Evolutionary conservation across 768 basidiomycete genomes (phyloP).

Genomic region (Tulasnella sp.): DNA sequence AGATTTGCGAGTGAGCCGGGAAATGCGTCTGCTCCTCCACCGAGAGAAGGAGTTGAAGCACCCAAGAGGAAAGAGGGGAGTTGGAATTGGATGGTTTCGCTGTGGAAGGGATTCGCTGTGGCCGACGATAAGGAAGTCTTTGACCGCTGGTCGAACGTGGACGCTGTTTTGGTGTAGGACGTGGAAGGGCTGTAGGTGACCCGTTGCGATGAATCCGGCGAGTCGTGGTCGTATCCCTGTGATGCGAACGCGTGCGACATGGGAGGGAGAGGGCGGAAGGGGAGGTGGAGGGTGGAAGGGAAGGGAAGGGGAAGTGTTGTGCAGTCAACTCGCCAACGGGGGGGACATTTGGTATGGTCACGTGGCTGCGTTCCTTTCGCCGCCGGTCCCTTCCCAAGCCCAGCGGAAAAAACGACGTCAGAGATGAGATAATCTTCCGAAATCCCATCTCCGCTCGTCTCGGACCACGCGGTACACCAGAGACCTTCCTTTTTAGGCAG

Average conservation of each 20-base stretch:
- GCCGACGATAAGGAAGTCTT: neutral
- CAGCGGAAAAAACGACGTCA: too few species aligned
- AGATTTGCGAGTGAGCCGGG: conserved; percentile 21
- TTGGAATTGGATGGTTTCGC: conserved; percentile 24
- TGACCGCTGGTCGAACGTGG: neutral
- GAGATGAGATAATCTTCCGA: too few species aligned
- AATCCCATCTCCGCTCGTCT: too few species aligned
- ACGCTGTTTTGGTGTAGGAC: neutral
- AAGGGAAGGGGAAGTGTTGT: neutral
- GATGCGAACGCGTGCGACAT: neutral
- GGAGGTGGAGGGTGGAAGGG: neutral
- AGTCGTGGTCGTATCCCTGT: neutral
- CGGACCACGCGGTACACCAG: too few species aligned
- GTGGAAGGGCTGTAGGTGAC: neutral
- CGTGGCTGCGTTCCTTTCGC: neutral
- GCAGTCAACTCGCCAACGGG: neutral
- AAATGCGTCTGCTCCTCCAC: conserved; percentile 24
- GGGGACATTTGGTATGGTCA: neutral
- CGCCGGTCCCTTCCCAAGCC: neutral
- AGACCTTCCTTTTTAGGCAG: too few species aligned
- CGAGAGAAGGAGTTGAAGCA: conserved; percentile 24
- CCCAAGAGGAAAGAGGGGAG: conserved; percentile 27
- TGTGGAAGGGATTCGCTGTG: neutral
- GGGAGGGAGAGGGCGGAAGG: neutral
- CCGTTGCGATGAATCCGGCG: neutral